phyloP scores from a whole-genome alignment of 495 filamentous ascomycete genomes.

The Thozetella sp. region DNA sequence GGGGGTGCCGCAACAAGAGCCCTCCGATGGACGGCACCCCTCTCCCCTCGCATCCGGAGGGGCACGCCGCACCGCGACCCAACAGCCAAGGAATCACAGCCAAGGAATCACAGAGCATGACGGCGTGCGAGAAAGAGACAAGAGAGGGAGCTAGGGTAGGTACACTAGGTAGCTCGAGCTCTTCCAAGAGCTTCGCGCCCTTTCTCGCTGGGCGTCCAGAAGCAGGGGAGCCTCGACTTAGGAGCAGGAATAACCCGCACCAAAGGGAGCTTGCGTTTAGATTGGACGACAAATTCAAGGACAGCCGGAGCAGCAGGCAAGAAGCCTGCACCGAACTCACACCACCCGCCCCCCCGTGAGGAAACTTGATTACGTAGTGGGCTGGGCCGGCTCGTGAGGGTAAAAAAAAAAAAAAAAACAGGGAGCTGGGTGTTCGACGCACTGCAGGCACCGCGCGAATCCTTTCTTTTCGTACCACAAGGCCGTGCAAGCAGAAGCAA shows the following conservation, averaged over 20 bases:
- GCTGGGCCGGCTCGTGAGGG: background rate
- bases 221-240: background rate
- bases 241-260: background rate
- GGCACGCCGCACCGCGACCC: no score
- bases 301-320: background rate
- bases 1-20: background rate
- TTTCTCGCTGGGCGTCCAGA: no score
- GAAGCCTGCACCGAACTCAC: background rate
- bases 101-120: no score
- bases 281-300: background rate
- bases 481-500: no score
- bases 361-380: background rate
- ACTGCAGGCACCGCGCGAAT: no score
- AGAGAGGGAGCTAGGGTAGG: background rate
- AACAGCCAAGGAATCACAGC: no score
- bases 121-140: background rate
- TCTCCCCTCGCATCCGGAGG: background rate
- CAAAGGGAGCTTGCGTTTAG: background rate
- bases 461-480: no score
- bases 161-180: no score
- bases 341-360: background rate
- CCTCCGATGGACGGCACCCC: background rate
- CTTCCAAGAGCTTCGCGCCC: no score
- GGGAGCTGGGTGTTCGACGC: no score
- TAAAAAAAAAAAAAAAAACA: background rate